Evolutionary conservation across 345 rosid species (phyloP), one percentile per base, ranked within the genome.

Genomic region (Euphorbia pulcherrima): DNA sequence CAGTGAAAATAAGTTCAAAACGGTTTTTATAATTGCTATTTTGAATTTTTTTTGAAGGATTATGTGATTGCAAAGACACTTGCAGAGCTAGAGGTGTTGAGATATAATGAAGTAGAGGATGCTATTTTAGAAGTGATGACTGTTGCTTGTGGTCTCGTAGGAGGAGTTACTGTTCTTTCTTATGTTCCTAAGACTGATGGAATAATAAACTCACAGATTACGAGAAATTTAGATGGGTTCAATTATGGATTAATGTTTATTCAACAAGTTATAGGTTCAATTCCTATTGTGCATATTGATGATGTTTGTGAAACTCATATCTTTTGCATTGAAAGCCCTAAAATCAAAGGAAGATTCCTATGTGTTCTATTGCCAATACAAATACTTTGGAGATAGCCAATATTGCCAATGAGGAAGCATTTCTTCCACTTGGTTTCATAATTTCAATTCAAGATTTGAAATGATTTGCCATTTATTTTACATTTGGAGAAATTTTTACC

Each of bases 231-330:
- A 11, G 26, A 5, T 11, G 41, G 0, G 4, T 1, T 10, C 1
- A 62, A 60, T 61, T 17, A 37, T 16, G 20, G 24, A 6, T 28
- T 82, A 18, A 81, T 71, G 74, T 61, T 41, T 14, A 3, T 79
- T n/a, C 74, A 86, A 54, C 83, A 81, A 26, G n/a, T 79, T 30
- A 23, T 75, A 24, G 88, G 86, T 11, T 65, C 65, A 28, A 18
- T 86, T 8, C 86, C 90, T 14, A 47, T 86, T 29, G 81, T 86
- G 47, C 88, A 80, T 68, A 50, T 84, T 4, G 83, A 82, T 6
- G 90, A 84, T 56, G 85, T 63, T 1, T 77, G 81, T 54, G 79
- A 77, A 52, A 77, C 83, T 7, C 84, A 71, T 35, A 37, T 80
- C 24, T 80, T 80, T 48, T 71, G 74, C 72, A 72, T 80, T 70